phyloP scores from a whole-genome alignment of 192 early-diverging fungal genomes.

The Backusella macrospora region DNA sequence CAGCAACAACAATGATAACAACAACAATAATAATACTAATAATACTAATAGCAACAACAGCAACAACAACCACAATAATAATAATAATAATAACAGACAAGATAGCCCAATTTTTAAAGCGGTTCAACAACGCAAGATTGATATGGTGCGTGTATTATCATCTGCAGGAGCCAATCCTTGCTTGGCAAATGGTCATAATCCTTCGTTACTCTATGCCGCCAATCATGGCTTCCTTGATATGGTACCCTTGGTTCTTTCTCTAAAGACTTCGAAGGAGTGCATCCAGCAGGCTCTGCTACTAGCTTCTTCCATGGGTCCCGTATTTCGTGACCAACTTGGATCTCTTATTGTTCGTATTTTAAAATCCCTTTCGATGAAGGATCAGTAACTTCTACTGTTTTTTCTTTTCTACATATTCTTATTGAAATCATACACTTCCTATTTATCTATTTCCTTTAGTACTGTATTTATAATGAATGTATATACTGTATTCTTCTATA shows the following conservation, averaged over 20 bases:
- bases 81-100: too few relatives aligned
- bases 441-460: constrained; percentile 9
- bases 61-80: neutral
- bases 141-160: constrained; percentile 28
- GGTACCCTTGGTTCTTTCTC: constrained; percentile 22
- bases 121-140: constrained; percentile 39
- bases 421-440: neutral
- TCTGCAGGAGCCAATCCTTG: constrained; percentile 29
- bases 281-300: constrained; percentile 31
- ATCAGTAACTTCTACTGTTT: neutral
- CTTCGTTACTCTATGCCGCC: constrained; percentile 31
- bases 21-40: too few relatives aligned
- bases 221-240: constrained; percentile 36
- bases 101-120: constrained; percentile 27
- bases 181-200: constrained; percentile 12
- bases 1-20: too few relatives aligned
- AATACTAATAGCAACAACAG: too few relatives aligned
- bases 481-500: constrained; percentile 7
- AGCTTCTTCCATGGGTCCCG: constrained; percentile 2
- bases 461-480: neutral
- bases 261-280: constrained; percentile 24
- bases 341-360: constrained; percentile 10
- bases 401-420: neutral
- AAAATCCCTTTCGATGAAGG: neutral
- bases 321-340: constrained; percentile 11